Base-by-base conservation (phyloP, 768 basidiomycete genomes). In the Hericium rajendrae region DNA sequence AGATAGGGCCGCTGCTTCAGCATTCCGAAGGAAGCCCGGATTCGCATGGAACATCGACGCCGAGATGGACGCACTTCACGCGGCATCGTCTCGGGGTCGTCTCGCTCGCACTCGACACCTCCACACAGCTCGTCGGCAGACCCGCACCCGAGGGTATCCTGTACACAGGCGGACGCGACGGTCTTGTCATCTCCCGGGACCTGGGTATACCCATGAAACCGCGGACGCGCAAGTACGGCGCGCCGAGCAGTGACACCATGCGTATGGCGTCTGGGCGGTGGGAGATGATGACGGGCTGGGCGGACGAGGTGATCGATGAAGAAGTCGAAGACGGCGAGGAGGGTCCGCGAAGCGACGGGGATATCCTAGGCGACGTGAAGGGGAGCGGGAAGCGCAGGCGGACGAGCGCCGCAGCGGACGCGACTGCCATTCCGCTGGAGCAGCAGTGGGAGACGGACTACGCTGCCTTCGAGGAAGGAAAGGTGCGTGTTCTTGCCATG, bases 151-250 rank as follows among this genome's bases (percentile, higher is more conserved):
- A 90, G 62, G 94, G 94, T 4, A 94, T 97, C 43, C 72, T 97
- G 2, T 97, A 97, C 68, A 84, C 91, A 2, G 93, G 86, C 26
- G 92, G 91, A 22, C 76, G 94, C 57, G 94, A 97, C 72, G 94
- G 94, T 0, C 75, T 92, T 46, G 76, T 95, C 49, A 84, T 94
- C 40, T 82, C 86, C 9, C 94, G 92, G 91, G 94, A 97, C 66
- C 76, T 94, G 26, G 81, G 78, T 4, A 73, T 92, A 10, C 73
- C 80, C 9, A 83, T 85, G 78, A 80, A 72, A 64, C 70, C 74
- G 39, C 70, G 83, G 38, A 68, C 62, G 22, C 70, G 63, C 38
- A 63, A 66, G 16, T 68, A 70, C 24, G 68, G 69, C 48, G 61
- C 61, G 8, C 48, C 58, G 4, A 59, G 57, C 20, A 41, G 59